Base-by-base conservation (phyloP, 2,329 filamentous ascomycete genomes). In the Drechslerella dactyloides region DNA sequence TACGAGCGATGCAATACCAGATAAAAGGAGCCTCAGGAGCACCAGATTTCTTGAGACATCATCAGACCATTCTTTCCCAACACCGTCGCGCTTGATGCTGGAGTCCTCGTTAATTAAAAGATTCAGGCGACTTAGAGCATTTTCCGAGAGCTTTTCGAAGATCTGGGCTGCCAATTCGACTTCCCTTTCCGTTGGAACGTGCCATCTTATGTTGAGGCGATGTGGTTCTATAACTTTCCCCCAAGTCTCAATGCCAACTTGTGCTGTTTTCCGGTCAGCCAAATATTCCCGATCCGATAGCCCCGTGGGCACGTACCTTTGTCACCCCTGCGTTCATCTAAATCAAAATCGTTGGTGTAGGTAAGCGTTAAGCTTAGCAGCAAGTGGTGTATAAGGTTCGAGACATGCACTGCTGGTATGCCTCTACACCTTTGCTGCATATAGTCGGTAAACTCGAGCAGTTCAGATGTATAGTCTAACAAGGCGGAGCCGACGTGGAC, bases 1-100 rank as follows among this genome's bases (percentile, higher is more conserved):
- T 78, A 99, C 97, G 10, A 99, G 83, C 0, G 90, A 88, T 6
- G 93, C 93, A 66, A 96, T 88, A 59, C 94, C 94, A 1, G 93
- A 96, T 24, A 96, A 87, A 50, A 96, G 87, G n/a, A 99, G 84
- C 30, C 93, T 85, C 13, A 99, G 83, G 57, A 97, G 88, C 11
- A 93, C 90, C 64, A 99, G 84, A 75, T 96, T 91, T 62, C 94
- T 84, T 1, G 92, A 93, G 27, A 97, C 89, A 79, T 99, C 96
- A 78, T 99, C 94, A 0, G 93, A 97, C 94, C 94, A 99, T 77
- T 97, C 93, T 80, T 97, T 99, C 76, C 96, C 96, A 79, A 93
- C 96, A 40, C 94, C 94, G 75, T 93, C 93, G 64, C 93, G 86
- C 79, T 92, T 96, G 59, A 97, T 89, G 1, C 87, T 89, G 0